Conservation (phyloP, 2,329 filamentous ascomycete species). For the Blumeriella jaapii region DNA sequence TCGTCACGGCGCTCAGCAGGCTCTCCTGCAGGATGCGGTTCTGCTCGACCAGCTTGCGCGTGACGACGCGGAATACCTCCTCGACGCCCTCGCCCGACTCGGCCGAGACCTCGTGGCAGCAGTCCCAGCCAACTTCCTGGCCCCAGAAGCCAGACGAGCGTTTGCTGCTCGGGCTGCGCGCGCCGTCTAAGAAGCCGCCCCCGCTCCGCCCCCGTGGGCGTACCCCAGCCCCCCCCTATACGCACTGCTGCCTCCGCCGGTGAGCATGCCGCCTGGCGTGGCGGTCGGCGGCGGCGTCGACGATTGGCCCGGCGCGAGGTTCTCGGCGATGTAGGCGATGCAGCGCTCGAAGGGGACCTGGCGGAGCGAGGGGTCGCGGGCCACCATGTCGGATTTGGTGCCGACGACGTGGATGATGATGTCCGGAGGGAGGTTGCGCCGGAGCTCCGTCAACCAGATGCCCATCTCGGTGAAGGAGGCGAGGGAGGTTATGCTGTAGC, state of each 20-base stretch:
- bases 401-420: conserved; percentile 91
- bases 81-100: conserved; percentile 93
- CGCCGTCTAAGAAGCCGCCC: conserved; percentile 32
- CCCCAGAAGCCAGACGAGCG: conserved; percentile 74
- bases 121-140: conserved; percentile 90
- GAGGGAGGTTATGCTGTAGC: conserved; percentile 86
- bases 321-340: conserved; percentile 90
- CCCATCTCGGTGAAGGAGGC: conserved; percentile 86
- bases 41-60: conserved; percentile 73
- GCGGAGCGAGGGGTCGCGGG: conserved; percentile 64
- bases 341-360: conserved; percentile 91
- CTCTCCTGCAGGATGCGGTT: conserved; percentile 43
- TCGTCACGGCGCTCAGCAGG: conserved; percentile 33
- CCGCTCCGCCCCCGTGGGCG: conserved; percentile 4
- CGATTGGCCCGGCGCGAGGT: conserved; percentile 61
- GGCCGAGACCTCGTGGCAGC: conserved; percentile 91
- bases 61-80: conserved; percentile 86
- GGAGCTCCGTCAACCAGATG: conserved; percentile 76
- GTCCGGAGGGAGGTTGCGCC: conserved; percentile 58
- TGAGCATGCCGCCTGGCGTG: conserved; percentile 25
- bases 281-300: conserved; percentile 58
- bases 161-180: conserved; percentile 50
- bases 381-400: conserved; percentile 85
- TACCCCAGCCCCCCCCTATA: conserved; percentile 5
- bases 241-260: conserved; percentile 5